Evolutionary conservation across 2,329 filamentous ascomycete species (phyloP).

Genomic region (Fusarium euwallaceae): DNA sequence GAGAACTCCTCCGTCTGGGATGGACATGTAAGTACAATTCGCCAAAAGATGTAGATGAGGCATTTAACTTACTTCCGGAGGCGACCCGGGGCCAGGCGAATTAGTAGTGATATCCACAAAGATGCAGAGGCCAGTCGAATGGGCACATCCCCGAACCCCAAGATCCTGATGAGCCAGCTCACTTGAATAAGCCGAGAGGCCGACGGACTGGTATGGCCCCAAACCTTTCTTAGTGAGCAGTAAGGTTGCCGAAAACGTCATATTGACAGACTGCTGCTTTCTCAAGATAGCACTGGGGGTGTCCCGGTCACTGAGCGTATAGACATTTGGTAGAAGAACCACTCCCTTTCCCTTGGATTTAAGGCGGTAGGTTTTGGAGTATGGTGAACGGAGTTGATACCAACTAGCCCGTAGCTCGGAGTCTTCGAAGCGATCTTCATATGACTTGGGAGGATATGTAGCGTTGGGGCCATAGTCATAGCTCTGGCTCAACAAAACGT

Average conservation of each 20-base stretch:
- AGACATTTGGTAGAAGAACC: constrained; percentile 49
- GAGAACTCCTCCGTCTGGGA: constrained; percentile 16
- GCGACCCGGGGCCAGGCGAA: constrained; percentile 24
- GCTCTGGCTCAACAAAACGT: constrained; percentile 18
- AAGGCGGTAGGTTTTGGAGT: constrained; percentile 22
- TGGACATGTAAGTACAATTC: no score
- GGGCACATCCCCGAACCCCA: constrained; percentile 43
- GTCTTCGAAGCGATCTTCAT: constrained; percentile 13
- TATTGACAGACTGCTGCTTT: constrained; percentile 49
- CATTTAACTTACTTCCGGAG: constrained; percentile 8
- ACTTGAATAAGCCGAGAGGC: constrained; percentile 45
- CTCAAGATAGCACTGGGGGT: constrained; percentile 46
- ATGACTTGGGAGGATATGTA: constrained; percentile 13
- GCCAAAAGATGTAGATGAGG: background rate
- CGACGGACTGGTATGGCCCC: constrained; percentile 40
- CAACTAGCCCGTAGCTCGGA: constrained; percentile 4
- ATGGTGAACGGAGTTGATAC: constrained; percentile 32
- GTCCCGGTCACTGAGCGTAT: constrained; percentile 47
- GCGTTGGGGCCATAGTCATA: constrained; percentile 18
- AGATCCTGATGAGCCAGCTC: constrained; percentile 47
- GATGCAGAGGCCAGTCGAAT: constrained; percentile 37
- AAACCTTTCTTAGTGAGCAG: constrained; percentile 27
- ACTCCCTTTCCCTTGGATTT: constrained; percentile 32
- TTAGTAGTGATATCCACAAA: constrained; percentile 24
- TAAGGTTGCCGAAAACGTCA: constrained; percentile 46